Percentiles rank a stretch among this genome's conserved stretches.
These are phyloP conservation scores for Drechslera avenae DNA, from an alignment of 2,329 filamentous ascomycete genomes.

Conservation along the genomic window DNA sequence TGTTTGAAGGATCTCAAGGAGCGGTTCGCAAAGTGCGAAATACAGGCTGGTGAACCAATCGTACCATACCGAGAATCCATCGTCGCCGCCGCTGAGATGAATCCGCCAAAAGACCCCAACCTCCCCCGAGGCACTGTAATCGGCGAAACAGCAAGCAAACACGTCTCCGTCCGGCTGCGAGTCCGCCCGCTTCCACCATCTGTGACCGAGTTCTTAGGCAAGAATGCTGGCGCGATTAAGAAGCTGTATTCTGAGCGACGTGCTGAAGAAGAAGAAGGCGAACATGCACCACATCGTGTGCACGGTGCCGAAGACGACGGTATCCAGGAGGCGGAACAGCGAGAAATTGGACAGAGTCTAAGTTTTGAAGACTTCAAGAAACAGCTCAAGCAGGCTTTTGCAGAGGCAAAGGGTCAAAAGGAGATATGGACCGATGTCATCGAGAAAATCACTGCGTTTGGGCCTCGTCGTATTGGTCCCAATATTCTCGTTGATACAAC, in stretches of 20 bases:
- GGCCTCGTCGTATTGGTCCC: constrained; percentile 80
- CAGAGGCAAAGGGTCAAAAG: constrained; percentile 71
- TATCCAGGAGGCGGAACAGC: constrained; percentile 58
- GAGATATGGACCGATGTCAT: constrained; percentile 79
- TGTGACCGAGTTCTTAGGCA: constrained; percentile 84
- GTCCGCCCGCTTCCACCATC: constrained; percentile 77
- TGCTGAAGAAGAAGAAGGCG: constrained; percentile 52
- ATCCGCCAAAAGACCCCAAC: constrained; percentile 81
- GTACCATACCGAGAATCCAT: constrained; percentile 96
- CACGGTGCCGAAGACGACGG: constrained; percentile 57
- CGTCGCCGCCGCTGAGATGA: constrained; percentile 87
- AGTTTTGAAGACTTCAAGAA: constrained; percentile 77
- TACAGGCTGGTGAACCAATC: constrained; percentile 91
- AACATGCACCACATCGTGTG: constrained; percentile 47
- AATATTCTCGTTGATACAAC: constrained; percentile 90
- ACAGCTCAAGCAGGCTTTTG: constrained; percentile 71
- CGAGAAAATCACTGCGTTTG: constrained; percentile 87
- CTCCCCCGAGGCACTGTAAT: constrained; percentile 82
- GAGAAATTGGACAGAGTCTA: constrained; percentile 64
- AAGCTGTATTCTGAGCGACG: constrained; percentile 74
- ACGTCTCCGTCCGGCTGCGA: constrained; percentile 75
- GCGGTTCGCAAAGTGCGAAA: constrained; percentile 89
- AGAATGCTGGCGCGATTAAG: constrained; percentile 80
- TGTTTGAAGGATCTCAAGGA: constrained; percentile 93
- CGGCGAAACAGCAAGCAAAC: constrained; percentile 79